Percentiles rank a stretch among this genome's conserved stretches.
phyloP scores from a whole-genome alignment of 768 basidiomycete genomes.

The Asterophora parasitica region DNA sequence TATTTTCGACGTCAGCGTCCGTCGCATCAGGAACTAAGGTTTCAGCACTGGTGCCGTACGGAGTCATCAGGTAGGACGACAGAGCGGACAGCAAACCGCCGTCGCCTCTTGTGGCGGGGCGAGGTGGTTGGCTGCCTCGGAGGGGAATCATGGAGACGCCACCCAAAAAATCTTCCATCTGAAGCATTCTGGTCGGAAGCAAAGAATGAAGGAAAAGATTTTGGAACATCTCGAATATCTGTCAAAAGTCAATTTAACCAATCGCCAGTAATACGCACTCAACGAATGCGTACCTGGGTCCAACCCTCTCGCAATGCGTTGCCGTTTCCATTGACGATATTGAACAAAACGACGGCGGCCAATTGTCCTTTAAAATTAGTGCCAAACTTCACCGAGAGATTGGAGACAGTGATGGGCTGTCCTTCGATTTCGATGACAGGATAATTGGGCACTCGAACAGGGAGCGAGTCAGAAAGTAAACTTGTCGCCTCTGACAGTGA shows the following conservation, averaged over 20 bases:
- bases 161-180: slow-evolving; percentile 99
- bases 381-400: slow-evolving; percentile 89
- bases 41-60: slow-evolving; percentile 77
- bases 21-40: slow-evolving; percentile 81
- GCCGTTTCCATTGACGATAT: slow-evolving; percentile 95
- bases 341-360: slow-evolving; percentile 95
- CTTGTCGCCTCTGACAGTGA: slow-evolving; percentile 91
- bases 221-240: slow-evolving; percentile 99
- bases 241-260: slow-evolving; percentile 1
- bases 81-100: slow-evolving; percentile 91
- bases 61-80: slow-evolving; percentile 95
- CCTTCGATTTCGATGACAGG: slow-evolving; percentile 89
- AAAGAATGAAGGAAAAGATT: slow-evolving; percentile 93
- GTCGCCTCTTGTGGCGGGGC: slow-evolving; percentile 62
- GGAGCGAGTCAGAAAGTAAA: slow-evolving; percentile 69
- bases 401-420: slow-evolving; percentile 85
- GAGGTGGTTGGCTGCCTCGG: slow-evolving; percentile 64
- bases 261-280: not conserved
- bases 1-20: slow-evolving; percentile 88
- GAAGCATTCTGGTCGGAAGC: slow-evolving; percentile 83
- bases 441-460: slow-evolving; percentile 72
- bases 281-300: slow-evolving; percentile 59
- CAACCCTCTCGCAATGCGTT: slow-evolving; percentile 93
- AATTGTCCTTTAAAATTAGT: slow-evolving; percentile 93
- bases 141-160: slow-evolving; percentile 91